phyloP scores from a whole-genome alignment of 495 filamentous ascomycete species.

The Aspergillus olivimuriae region DNA sequence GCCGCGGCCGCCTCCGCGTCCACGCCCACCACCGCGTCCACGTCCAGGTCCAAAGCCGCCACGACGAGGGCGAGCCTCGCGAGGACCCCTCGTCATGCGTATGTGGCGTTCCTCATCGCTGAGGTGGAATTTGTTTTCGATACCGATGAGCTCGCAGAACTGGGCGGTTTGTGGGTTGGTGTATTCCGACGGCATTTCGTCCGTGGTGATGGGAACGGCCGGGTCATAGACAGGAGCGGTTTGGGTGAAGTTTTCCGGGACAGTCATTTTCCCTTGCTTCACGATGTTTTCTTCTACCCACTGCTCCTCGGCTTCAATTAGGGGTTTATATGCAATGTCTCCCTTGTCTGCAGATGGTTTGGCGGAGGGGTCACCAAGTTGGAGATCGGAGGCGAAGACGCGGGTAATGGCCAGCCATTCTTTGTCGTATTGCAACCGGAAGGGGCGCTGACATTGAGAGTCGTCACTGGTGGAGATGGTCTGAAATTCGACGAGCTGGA shows the following conservation, averaged over 20 bases:
- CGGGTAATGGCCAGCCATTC: conserved; percentile 95
- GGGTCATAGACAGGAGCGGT: conserved; percentile 67
- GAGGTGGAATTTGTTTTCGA: conserved; percentile 69
- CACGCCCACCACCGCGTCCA: conserved; percentile 16
- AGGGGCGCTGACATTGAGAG: conserved; percentile 18
- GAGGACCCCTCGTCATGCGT: conserved; percentile 34
- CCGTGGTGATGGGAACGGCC: conserved; percentile 25
- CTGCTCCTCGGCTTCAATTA: conserved; percentile 55
- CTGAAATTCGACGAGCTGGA: conserved; percentile 63
- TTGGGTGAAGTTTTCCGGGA: conserved; percentile 70
- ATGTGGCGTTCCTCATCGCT: conserved; percentile 59
- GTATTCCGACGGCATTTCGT: conserved; percentile 62
- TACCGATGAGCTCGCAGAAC: conserved; percentile 73
- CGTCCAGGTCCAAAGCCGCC: conserved; percentile 13
- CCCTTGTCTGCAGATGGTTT: conserved; percentile 48
- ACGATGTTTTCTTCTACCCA: conserved; percentile 79
- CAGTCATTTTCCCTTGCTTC: conserved; percentile 44
- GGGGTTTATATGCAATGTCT: conserved; percentile 52
- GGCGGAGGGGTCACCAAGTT: conserved; percentile 49
- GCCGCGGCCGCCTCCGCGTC: conserved; percentile 10
- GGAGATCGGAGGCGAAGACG: conserved; percentile 58
- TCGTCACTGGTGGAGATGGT: conserved; percentile 29
- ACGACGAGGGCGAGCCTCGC: conserved; percentile 11
- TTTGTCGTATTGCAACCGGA: conserved; percentile 69
- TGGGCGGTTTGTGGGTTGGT: conserved; percentile 70